A percentile compares a stretch with the other conserved stretches of the same genome.
Evolutionary conservation across 2,329 filamentous ascomycete species (phyloP).

Genomic region (Paramyrothecium roridum): DNA sequence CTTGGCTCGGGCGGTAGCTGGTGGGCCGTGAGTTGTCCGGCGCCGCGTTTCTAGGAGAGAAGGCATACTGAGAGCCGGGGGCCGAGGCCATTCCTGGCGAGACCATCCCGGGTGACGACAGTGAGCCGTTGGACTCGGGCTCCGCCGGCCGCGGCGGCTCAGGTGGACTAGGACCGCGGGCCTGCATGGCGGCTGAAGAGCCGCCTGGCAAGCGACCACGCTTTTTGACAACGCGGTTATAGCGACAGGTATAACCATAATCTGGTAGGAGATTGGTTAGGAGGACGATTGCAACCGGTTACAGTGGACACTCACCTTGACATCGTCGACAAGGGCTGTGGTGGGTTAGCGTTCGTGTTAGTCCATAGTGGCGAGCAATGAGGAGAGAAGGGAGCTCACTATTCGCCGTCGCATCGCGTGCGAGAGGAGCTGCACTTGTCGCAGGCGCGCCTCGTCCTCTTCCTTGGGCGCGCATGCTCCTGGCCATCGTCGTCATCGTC

Average conservation of each 20-base stretch:
- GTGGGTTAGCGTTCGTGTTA: background rate
- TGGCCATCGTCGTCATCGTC: background rate
- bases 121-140: constrained; percentile 2
- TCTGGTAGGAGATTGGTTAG: constrained; percentile 16
- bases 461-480: constrained; percentile 1
- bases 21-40: background rate
- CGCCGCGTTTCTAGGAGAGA: background rate
- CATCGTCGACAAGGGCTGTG: constrained; percentile 28
- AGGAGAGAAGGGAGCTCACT: constrained; percentile 25
- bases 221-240: constrained; percentile 33
- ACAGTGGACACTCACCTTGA: constrained; percentile 22
- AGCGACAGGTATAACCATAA: constrained; percentile 33
- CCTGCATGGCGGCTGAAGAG: constrained; percentile 5
- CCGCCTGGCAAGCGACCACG: constrained; percentile 27
- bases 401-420: constrained; percentile 40
- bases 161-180: background rate
- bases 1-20: background rate
- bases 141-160: constrained; percentile 1
- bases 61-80: background rate
- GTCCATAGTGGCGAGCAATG: background rate
- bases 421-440: constrained; percentile 34
- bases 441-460: constrained; percentile 15
- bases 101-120: background rate
- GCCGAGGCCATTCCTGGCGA: background rate
- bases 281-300: background rate